These are phyloP conservation scores for Astathelohania contejeani DNA, from an alignment of 371 early-diverging fungal genomes.

Conservation along the genomic window DNA sequence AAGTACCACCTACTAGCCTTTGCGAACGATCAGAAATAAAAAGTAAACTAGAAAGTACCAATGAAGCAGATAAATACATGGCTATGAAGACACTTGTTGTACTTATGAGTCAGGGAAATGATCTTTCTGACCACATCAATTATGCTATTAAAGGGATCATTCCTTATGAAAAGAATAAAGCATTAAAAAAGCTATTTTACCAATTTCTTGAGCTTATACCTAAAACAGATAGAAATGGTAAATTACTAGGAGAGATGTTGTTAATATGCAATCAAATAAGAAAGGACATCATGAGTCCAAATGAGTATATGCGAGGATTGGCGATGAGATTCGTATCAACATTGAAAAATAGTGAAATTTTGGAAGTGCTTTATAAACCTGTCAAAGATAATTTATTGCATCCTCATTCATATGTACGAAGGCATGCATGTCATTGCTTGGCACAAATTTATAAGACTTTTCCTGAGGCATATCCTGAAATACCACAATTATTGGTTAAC, in stretches of 20 bases:
- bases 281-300: slow-evolving; percentile 48
- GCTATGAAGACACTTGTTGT: slow-evolving; percentile 13
- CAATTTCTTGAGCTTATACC: slow-evolving; percentile 39
- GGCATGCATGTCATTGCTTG: slow-evolving; percentile 35
- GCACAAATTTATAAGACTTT: slow-evolving; percentile 17
- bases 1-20: too few relatives aligned
- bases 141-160: neutral
- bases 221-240: slow-evolving; percentile 26
- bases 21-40: neutral
- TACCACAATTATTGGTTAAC: slow-evolving; percentile 17
- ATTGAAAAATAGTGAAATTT: slow-evolving; percentile 20
- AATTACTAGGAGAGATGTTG: slow-evolving; percentile 35
- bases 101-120: slow-evolving; percentile 10
- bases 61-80: slow-evolving; percentile 7
- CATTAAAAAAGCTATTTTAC: slow-evolving; percentile 46
- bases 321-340: slow-evolving; percentile 37
- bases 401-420: slow-evolving; percentile 40
- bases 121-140: neutral
- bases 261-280: slow-evolving; percentile 48
- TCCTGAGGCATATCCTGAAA: slow-evolving; percentile 17
- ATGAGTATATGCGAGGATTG: slow-evolving; percentile 48
- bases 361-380: slow-evolving; percentile 33
- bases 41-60: slow-evolving; percentile 5
- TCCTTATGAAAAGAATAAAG: slow-evolving; percentile 33
- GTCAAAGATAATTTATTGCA: slow-evolving; percentile 46